phyloP scores from a whole-genome alignment of 306 rosid species.

The Ziziphus jujuba region DNA sequence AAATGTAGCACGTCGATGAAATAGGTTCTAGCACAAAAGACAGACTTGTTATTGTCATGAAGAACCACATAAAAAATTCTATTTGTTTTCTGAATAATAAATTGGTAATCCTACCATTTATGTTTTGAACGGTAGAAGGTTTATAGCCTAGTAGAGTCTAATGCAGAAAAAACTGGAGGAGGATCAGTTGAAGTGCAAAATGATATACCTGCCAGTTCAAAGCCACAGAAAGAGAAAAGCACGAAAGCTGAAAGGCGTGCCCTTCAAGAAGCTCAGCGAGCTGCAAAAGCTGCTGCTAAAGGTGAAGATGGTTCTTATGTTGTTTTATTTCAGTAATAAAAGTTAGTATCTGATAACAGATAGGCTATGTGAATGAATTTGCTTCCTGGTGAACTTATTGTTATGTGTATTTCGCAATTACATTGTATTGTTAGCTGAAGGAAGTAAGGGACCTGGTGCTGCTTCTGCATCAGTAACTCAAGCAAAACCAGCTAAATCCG shows the following conservation, averaged over 20 bases:
- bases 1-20: too few relatives aligned
- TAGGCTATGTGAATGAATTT: background rate
- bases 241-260: slow-evolving; percentile 89
- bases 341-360: background rate
- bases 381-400: background rate
- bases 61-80: background rate
- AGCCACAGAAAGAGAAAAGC: slow-evolving; percentile 57
- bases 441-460: slow-evolving; percentile 36
- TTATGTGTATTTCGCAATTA: background rate
- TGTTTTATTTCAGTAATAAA: background rate
- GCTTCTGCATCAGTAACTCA: slow-evolving; percentile 25
- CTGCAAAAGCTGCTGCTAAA: slow-evolving; percentile 77
- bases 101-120: background rate
- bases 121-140: background rate
- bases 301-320: slow-evolving; percentile 32
- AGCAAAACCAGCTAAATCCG: slow-evolving; percentile 31
- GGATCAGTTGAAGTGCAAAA: slow-evolving; percentile 32
- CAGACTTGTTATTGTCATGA: too few relatives aligned
- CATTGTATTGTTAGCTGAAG: slow-evolving; percentile 44
- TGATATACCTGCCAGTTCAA: slow-evolving; percentile 33
- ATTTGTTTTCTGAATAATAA: background rate
- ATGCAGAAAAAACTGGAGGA: slow-evolving; percentile 57
- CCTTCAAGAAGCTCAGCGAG: slow-evolving; percentile 87
- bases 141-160: background rate
- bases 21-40: too few relatives aligned